Conservation (phyloP, 139 green algal genomes). For the Monoraphidium neglectum region DNA sequence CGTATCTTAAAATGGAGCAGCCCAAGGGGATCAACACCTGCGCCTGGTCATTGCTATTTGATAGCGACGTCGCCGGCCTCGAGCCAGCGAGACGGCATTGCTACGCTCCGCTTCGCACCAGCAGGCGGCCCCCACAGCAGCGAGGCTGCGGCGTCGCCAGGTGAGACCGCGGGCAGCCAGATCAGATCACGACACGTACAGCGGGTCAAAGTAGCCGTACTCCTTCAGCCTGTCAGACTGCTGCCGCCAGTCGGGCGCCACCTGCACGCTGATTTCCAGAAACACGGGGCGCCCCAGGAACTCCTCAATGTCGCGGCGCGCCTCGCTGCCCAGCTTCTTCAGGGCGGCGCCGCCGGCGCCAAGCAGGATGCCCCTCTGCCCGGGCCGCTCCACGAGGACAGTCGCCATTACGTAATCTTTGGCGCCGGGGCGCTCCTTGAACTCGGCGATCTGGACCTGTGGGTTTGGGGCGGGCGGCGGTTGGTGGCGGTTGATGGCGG, state of each 20-base stretch:
- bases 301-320: slow-evolving; percentile 74
- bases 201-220: slow-evolving; percentile 53
- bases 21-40: no score
- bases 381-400: slow-evolving; percentile 57
- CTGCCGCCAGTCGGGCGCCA: slow-evolving; percentile 27
- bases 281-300: slow-evolving; percentile 80
- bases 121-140: no score
- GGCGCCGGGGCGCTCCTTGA: slow-evolving; percentile 62
- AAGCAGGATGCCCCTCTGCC: slow-evolving; percentile 79
- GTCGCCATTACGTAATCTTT: slow-evolving; percentile 74
- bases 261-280: slow-evolving; percentile 80
- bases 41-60: no score
- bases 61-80: no score
- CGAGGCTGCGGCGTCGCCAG: no score
- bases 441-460: slow-evolving; percentile 82
- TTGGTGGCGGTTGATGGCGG: no score
- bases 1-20: no score
- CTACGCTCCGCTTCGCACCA: no score
- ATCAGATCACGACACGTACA: slow-evolving; percentile 28
- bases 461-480: no score
- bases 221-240: slow-evolving; percentile 37
- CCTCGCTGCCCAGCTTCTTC: slow-evolving; percentile 58
- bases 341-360: slow-evolving; percentile 66
- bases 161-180: no score
- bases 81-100: no score